Percentiles rank a stretch among this genome's conserved stretches.
These are phyloP conservation scores for Cydonia oblonga DNA, from an alignment of 331 rosid genomes.

Conservation along the genomic window DNA sequence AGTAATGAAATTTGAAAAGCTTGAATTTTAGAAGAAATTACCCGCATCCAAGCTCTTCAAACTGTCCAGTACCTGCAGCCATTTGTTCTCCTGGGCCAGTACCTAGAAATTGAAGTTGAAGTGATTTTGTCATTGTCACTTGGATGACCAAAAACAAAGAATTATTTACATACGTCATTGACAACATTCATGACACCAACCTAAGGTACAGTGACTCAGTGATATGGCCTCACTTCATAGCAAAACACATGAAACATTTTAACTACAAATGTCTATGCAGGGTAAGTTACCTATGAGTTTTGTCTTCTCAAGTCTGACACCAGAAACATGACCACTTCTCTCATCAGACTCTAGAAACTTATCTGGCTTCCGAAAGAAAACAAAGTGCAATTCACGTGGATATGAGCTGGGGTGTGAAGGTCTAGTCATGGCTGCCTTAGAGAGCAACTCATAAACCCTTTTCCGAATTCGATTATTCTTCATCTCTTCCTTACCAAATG, in stretches of 20 bases:
- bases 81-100: constrained; percentile 59
- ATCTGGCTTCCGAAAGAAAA: constrained; percentile 68
- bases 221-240: background rate
- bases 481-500: constrained; percentile 75
- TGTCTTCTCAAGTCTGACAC: constrained; percentile 68
- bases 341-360: constrained; percentile 47
- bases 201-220: background rate
- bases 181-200: background rate
- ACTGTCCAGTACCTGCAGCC: constrained; percentile 64
- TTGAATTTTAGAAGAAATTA: constrained; percentile 26
- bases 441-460: constrained; percentile 74
- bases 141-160: too few relatives aligned
- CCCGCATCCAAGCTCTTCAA: constrained; percentile 72
- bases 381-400: constrained; percentile 63
- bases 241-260: background rate
- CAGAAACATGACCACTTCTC: constrained; percentile 41
- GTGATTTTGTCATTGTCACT: constrained; percentile 3
- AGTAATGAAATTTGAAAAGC: background rate
- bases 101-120: constrained; percentile 37
- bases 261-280: background rate
- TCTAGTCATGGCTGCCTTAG: constrained; percentile 54
- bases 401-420: constrained; percentile 30
- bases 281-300: constrained; percentile 44
- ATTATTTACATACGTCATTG: too few relatives aligned
- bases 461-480: constrained; percentile 63